Evolutionary conservation across 208 protist species (phyloP).

Genomic region (Trypanosoma rangeli): DNA sequence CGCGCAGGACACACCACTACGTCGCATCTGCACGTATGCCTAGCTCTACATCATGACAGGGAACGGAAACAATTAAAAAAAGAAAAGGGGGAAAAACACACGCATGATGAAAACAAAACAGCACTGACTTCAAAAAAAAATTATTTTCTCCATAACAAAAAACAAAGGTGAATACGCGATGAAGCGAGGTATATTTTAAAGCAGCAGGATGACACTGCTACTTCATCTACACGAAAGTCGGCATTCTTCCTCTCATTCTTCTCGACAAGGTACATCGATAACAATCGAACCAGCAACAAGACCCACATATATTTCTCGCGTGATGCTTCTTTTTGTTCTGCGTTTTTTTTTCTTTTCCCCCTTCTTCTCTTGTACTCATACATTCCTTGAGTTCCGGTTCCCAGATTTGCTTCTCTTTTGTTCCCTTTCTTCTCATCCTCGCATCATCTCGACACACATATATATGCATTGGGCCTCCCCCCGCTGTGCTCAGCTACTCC

Average conservation of each 20-base stretch:
- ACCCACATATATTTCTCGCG: not conserved
- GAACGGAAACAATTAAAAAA: slow-evolving; percentile 1
- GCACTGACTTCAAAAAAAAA: not conserved
- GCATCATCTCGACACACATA: not conserved
- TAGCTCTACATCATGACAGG: not conserved
- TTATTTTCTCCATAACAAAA: not conserved
- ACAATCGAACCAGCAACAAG: not conserved
- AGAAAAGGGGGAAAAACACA: not conserved
- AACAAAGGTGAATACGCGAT: not conserved
- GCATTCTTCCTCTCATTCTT: not conserved
- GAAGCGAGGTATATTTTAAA: not conserved
- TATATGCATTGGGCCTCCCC: slow-evolving; percentile 1
- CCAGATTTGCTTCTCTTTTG: slow-evolving; percentile 1
- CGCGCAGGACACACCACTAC: slow-evolving; percentile 4
- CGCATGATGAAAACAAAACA: not conserved
- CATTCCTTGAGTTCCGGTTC: not conserved
- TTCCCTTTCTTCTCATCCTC: not conserved
- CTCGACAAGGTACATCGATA: slow-evolving; percentile 18
- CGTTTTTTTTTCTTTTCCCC: not conserved
- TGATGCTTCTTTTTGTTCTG: slow-evolving; percentile 1
- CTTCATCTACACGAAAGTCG: not conserved
- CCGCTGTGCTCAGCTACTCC: not conserved
- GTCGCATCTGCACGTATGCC: slow-evolving; percentile 18
- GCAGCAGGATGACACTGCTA: not conserved
- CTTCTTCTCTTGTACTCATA: not conserved